A percentile compares a stretch with the other conserved stretches of the same genome.
Conservation (phyloP, 192 early-diverging fungal species). For the Thamnidium elegans region DNA sequence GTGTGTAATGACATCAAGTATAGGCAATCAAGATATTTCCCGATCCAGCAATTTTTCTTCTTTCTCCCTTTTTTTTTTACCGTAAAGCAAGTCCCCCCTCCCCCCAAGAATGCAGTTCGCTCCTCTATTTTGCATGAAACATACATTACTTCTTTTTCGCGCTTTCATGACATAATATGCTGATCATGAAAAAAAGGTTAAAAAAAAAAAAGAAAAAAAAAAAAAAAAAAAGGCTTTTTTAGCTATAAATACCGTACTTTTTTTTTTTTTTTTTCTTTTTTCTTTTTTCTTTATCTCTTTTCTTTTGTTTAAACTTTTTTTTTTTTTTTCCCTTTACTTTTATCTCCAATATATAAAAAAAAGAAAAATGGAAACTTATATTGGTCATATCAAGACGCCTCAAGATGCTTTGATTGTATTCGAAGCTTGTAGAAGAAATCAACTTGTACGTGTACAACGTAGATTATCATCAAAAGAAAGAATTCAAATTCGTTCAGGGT, state of each 20-base stretch:
- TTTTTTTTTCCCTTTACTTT: slow-evolving; percentile 9
- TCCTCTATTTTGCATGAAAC: slow-evolving; percentile 34
- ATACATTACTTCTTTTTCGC: slow-evolving; percentile 15
- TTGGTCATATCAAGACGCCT: slow-evolving; percentile 81
- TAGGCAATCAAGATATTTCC: slow-evolving; percentile 18
- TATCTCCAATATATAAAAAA: too few species aligned
- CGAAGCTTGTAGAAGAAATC: slow-evolving; percentile 80
- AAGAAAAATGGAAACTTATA: slow-evolving; percentile 82
- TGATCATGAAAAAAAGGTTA: slow-evolving; percentile 25
- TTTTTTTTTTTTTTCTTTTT: slow-evolving; percentile 13
- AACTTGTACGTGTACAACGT: slow-evolving; percentile 73
- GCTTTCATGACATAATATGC: slow-evolving; percentile 24
- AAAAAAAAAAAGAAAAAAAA: slow-evolving; percentile 16
- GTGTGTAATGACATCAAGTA: slow-evolving; percentile 9
- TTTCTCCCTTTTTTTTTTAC: neutral
- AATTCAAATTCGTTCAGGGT: slow-evolving; percentile 74
- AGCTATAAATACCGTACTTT: neutral
- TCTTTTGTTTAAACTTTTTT: neutral
- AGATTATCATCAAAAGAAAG: slow-evolving; percentile 83
- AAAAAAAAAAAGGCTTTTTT: neutral
- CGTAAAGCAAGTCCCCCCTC: neutral
- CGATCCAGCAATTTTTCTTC: neutral
- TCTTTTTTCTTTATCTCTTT: neutral
- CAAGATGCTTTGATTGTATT: slow-evolving; percentile 87
- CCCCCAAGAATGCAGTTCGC: slow-evolving; percentile 25